Percentiles rank a stretch among this genome's conserved stretches.
Evolutionary conservation across 805 yeast species (phyloP).

Genomic region (Millerago galiae): DNA sequence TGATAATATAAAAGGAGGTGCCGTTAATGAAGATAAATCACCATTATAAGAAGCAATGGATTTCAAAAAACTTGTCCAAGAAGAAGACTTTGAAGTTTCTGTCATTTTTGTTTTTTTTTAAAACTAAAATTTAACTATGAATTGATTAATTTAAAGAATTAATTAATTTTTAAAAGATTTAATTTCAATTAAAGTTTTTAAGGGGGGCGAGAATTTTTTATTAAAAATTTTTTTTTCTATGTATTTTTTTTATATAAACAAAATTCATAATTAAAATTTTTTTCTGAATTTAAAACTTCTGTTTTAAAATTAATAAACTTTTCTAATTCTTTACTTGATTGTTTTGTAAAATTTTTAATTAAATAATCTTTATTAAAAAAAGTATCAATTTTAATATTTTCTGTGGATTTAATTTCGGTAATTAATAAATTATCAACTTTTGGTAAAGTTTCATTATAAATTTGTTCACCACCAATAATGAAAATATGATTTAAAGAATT

Average conservation of each 20-base stretch:
- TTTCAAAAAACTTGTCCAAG: conserved; percentile 92
- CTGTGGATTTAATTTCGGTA: conserved; percentile 60
- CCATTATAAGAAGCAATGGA: conserved; percentile 91
- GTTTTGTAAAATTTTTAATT: conserved; percentile 30
- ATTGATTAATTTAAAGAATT: too few species aligned
- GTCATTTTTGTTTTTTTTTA: conserved; percentile 1
- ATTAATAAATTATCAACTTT: conserved; percentile 51
- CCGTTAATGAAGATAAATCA: conserved; percentile 88
- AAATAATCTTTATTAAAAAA: conserved; percentile 41
- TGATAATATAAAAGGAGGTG: conserved; percentile 94
- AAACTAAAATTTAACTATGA: not conserved
- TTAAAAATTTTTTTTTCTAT: not conserved
- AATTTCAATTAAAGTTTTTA: not conserved
- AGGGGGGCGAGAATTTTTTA: not conserved
- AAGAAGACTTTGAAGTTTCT: conserved; percentile 32
- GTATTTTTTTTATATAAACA: conserved; percentile 51
- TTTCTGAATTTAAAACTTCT: conserved; percentile 31
- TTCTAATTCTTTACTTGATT: conserved; percentile 30
- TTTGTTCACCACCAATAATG: conserved; percentile 89
- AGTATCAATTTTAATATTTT: conserved; percentile 55
- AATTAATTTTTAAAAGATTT: not conserved
- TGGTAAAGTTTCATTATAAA: conserved; percentile 52
- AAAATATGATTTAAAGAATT: conserved; percentile 51
- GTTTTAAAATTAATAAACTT: conserved; percentile 30
- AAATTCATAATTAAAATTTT: conserved; percentile 50